Percentiles rank a stretch among this genome's conserved stretches.
These are phyloP conservation scores for Geotrichum siamense DNA, from an alignment of 1,139 yeast species.

Conservation along the genomic window DNA sequence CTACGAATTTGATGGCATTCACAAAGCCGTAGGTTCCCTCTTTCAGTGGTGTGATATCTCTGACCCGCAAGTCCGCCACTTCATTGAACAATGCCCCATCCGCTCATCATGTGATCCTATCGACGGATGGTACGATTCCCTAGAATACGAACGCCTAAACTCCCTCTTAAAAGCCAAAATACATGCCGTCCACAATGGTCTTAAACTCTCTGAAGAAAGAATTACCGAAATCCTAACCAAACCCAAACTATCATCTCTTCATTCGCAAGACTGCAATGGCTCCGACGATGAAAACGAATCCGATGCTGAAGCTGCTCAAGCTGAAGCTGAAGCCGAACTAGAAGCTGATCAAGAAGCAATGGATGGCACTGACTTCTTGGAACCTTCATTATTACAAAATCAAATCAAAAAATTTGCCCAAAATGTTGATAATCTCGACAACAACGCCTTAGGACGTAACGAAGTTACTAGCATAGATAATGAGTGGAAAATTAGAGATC, in stretches of 20 bases:
- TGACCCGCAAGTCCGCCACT: conserved; percentile 52
- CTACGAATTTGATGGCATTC: conserved; percentile 66
- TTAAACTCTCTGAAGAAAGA: not conserved
- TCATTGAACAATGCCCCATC: conserved; percentile 41
- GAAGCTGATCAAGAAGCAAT: conserved; percentile 10
- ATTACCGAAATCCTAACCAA: conserved; percentile 9
- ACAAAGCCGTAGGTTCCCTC: conserved; percentile 59
- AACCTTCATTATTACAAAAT: not conserved
- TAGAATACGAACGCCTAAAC: conserved; percentile 14
- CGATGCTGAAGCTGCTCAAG: conserved; percentile 10
- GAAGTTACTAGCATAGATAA: conserved; percentile 12
- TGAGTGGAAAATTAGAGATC: conserved; percentile 11
- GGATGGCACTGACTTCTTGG: conserved; percentile 16
- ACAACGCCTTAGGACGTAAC: conserved; percentile 7
- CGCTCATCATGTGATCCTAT: conserved; percentile 28
- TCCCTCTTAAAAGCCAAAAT: conserved; percentile 11
- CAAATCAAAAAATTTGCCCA: conserved; percentile 12
- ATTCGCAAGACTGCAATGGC: not conserved
- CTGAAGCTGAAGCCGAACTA: conserved; percentile 11
- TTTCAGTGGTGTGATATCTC: conserved; percentile 77
- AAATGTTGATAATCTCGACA: conserved; percentile 10
- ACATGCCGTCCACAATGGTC: conserved; percentile 3
- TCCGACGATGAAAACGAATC: conserved; percentile 9
- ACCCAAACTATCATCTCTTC: not conserved
- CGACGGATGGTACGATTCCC: conserved; percentile 65